phyloP scores from a whole-genome alignment of 441 rosid genomes.

The Eutrema salsugineum region DNA sequence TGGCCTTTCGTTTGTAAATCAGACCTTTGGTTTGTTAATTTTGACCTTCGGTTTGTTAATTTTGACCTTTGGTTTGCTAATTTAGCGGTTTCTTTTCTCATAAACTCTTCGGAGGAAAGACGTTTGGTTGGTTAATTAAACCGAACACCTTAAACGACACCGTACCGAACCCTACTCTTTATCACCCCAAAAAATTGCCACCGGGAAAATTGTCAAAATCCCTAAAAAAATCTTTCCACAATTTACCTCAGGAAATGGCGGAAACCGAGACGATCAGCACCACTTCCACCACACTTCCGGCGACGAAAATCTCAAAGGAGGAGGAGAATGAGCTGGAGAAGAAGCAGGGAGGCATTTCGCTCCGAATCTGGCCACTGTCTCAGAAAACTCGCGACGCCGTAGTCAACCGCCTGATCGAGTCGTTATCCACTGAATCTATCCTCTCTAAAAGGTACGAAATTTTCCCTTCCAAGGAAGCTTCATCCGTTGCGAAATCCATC shows the following conservation, averaged over 20 bases:
- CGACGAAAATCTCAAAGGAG: not conserved
- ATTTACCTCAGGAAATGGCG: not conserved
- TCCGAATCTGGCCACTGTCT: slow-evolving; percentile 84
- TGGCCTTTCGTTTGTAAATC: too few species aligned
- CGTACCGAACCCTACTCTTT: not conserved
- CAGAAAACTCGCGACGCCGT: slow-evolving; percentile 81
- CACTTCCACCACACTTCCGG: not conserved
- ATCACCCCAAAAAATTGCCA: not conserved
- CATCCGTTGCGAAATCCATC: slow-evolving; percentile 43
- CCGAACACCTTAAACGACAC: not conserved
- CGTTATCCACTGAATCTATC: slow-evolving; percentile 56
- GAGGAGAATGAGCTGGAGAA: slow-evolving; percentile 10
- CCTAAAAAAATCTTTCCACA: not conserved
- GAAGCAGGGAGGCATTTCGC: slow-evolving; percentile 22
- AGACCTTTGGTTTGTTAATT: too few species aligned
- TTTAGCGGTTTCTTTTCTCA: too few species aligned
- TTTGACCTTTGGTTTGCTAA: too few species aligned
- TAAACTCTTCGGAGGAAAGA: too few species aligned
- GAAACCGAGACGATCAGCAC: not conserved
- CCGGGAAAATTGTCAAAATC: not conserved
- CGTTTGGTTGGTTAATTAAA: too few species aligned
- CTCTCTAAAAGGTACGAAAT: slow-evolving; percentile 74
- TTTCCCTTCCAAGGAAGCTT: slow-evolving; percentile 55
- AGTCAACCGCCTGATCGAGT: slow-evolving; percentile 56
- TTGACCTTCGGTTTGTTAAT: too few species aligned